Conservation (phyloP, 2,329 filamentous ascomycete genomes). For the Chrysosporium queenslandicum region DNA sequence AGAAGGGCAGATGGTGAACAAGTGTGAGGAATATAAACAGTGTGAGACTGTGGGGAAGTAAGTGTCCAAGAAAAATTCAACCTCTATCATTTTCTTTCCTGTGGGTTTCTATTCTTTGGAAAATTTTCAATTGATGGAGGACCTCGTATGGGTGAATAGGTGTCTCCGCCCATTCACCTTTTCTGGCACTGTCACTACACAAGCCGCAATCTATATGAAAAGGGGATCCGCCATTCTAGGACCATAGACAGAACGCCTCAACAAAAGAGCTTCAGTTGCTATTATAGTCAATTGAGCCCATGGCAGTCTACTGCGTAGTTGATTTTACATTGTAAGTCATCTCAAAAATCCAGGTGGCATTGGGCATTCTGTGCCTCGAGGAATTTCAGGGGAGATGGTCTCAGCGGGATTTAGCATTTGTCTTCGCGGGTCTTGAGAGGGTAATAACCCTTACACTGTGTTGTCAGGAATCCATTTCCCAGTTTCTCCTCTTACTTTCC, state of each 20-base stretch:
- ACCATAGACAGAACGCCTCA: neutral
- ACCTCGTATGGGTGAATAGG: neutral
- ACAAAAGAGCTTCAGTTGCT: neutral
- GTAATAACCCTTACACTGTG: neutral
- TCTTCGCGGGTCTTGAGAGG: neutral
- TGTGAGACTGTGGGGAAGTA: conserved; percentile 2
- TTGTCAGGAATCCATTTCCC: neutral
- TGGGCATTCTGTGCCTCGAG: neutral
- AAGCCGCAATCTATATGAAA: neutral
- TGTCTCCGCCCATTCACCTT: conserved; percentile 1
- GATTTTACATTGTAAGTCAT: neutral
- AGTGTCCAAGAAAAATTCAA: neutral
- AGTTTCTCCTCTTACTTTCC: neutral
- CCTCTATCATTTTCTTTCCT: neutral
- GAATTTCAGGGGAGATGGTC: neutral
- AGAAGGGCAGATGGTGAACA: neutral
- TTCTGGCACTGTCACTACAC: conserved; percentile 8
- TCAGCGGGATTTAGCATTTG: neutral
- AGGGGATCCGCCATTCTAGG: neutral
- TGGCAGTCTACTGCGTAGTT: too few species aligned
- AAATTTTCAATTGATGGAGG: neutral
- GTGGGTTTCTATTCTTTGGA: neutral
- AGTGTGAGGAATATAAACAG: neutral
- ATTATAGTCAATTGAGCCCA: neutral
- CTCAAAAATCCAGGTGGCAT: neutral